Evolutionary conservation across 2,329 filamentous ascomycete species (phyloP).

Genomic region (Amauroascus verrucosus): DNA sequence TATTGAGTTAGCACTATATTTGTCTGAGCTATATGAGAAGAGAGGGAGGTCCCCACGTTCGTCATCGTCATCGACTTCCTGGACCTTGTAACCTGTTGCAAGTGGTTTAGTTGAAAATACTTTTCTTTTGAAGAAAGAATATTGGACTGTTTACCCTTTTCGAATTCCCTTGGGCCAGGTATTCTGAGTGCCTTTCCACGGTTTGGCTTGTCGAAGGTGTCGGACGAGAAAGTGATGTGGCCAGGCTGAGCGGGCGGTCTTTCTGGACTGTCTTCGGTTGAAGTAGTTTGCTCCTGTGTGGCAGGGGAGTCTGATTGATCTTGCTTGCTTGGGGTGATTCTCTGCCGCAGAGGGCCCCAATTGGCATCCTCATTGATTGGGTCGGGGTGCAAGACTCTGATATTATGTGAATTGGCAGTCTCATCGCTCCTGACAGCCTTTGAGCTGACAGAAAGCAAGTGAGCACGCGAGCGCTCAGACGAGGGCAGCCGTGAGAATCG

Average conservation of each 20-base stretch:
- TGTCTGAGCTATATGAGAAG: not conserved
- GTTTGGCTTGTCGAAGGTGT: slow-evolving; percentile 14
- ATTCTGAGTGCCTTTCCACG: slow-evolving; percentile 16
- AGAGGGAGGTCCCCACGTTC: slow-evolving; percentile 6
- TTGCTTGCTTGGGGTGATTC: not conserved
- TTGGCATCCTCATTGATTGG: not conserved
- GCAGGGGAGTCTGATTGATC: not conserved
- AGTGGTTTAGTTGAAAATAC: slow-evolving; percentile 5
- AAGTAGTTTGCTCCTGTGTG: not conserved
- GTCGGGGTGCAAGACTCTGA: slow-evolving; percentile 5
- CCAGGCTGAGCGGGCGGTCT: slow-evolving; percentile 4
- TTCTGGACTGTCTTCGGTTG: not conserved
- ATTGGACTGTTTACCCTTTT: slow-evolving; percentile 10
- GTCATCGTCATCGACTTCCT: slow-evolving; percentile 20
- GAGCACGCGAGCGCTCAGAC: slow-evolving; percentile 11
- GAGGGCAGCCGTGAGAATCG: slow-evolving; percentile 9
- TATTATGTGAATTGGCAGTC: not conserved
- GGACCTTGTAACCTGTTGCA: slow-evolving; percentile 20
- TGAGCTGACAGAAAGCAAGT: slow-evolving; percentile 6
- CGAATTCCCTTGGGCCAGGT: slow-evolving; percentile 17
- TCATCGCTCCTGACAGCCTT: not conserved
- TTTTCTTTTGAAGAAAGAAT: not conserved
- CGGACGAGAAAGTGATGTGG: slow-evolving; percentile 16
- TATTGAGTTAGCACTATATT: not conserved
- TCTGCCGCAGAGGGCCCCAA: slow-evolving; percentile 5